Evolutionary conservation across 208 protist genomes (phyloP).

Genomic region (Vickermania ingenoplastis): DNA sequence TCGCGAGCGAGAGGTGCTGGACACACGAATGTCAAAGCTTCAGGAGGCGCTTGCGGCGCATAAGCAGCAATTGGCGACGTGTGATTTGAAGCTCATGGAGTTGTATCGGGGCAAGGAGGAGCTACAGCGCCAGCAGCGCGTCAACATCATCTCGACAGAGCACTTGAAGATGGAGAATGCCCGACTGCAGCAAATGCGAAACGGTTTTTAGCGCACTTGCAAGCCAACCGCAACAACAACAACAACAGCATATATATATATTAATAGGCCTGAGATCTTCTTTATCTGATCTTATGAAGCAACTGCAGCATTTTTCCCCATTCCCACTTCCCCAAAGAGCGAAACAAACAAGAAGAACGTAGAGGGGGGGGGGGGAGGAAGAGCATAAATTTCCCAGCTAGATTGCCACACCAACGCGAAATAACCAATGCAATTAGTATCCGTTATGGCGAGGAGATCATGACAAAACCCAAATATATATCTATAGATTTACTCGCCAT

Average conservation of each 20-base stretch:
- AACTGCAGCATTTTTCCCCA: too few species aligned
- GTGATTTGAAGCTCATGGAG: background rate
- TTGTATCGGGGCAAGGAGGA: background rate
- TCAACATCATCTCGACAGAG: background rate
- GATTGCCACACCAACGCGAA: too few species aligned
- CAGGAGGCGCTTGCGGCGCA: background rate
- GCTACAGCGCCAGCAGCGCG: background rate
- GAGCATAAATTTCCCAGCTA: too few species aligned
- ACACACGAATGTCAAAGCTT: background rate
- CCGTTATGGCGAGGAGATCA: too few species aligned
- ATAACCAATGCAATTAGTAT: too few species aligned
- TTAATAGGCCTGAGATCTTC: background rate
- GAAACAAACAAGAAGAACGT: too few species aligned
- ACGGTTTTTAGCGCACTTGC: too few species aligned
- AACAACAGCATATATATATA: background rate
- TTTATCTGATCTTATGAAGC: too few species aligned
- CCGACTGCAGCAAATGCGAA: background rate
- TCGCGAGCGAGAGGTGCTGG: background rate
- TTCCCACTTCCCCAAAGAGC: too few species aligned
- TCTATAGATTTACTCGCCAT: too few species aligned
- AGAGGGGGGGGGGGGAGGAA: too few species aligned
- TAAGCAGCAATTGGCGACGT: background rate
- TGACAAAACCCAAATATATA: too few species aligned
- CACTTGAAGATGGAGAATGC: constrained; percentile 4
- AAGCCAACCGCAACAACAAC: background rate